Evolutionary conservation across 1,284 basidiomycete genomes (phyloP), one percentile per base, ranked within the genome.

Genomic region (Ganoderma lucidum): DNA sequence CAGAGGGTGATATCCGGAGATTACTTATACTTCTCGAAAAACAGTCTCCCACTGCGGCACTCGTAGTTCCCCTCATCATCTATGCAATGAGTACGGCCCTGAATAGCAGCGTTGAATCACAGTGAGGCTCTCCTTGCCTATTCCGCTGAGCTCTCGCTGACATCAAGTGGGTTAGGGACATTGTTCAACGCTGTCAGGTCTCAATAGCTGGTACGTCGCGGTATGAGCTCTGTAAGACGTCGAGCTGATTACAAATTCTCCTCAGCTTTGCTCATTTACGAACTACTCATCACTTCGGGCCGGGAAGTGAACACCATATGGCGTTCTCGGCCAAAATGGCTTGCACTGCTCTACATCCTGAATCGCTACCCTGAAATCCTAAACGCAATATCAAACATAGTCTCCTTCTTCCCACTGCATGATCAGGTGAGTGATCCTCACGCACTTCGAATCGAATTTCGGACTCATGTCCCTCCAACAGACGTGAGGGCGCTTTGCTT

Each of bases 341-440:
- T 59, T 3, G 39, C 56, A 17, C 9, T 39, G 9, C 56, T 59
- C 4, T 59, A 59, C n/a, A 4, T 35, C 56, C 9, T 59, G 3
- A 59, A 59, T 59, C 56, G 56, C 56, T 59, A 59, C 10, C 35
- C 56, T 9, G 35, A 39, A 37, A 37, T 39, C 35, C 32, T 59
- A 19, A 59, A 59, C 3, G 32, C 56, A 12, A 39, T 59, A 6
- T 35, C 35, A 8, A 37, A 35, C n/a, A 32, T 59, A 39, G 17
- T 39, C 9, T 39, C 35, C 8, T 59, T 59, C 56, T 59, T 59
- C 10, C 56, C 56, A 3, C 3, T 59, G 56, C 12, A 59, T 39
- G 17, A 23, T 14, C 35, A n/a, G 17, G 56, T 23, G n/a, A 59
- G 56, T 23, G 17, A 32, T 39, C 17, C 8, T 58, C 6, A 3